phyloP scores from a whole-genome alignment of 352 stramenopile species.

The Halophytophthora batemanensis region DNA sequence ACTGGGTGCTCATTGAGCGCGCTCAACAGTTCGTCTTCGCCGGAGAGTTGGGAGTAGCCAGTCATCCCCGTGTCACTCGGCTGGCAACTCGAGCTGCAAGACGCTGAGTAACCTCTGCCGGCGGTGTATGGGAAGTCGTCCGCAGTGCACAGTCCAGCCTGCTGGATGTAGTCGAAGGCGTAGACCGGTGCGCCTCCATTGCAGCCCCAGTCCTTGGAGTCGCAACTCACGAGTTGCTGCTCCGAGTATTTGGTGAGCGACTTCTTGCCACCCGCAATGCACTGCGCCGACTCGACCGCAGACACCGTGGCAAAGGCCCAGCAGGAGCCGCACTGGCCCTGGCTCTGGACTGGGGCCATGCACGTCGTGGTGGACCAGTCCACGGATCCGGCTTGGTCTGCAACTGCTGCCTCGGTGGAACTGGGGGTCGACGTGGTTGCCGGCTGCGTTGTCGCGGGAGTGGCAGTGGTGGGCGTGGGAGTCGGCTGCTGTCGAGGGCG shows the following conservation, averaged over 20 bases:
- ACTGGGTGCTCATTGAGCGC: slow-evolving; percentile 91
- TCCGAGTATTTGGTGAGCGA: slow-evolving; percentile 84
- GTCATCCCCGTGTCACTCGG: slow-evolving; percentile 16
- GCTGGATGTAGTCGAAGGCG: slow-evolving; percentile 89
- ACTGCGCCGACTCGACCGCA: slow-evolving; percentile 88
- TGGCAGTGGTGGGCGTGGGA: not conserved
- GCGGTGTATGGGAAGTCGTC: slow-evolving; percentile 71
- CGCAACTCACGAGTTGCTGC: slow-evolving; percentile 91
- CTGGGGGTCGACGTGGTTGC: not conserved
- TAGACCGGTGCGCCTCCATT: slow-evolving; percentile 77
- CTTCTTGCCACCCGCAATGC: slow-evolving; percentile 59
- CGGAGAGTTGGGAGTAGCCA: slow-evolving; percentile 58
- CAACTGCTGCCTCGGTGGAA: slow-evolving; percentile 8
- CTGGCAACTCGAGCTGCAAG: slow-evolving; percentile 20
- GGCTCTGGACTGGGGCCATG: slow-evolving; percentile 87
- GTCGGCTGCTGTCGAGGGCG: not conserved
- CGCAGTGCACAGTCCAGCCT: slow-evolving; percentile 71
- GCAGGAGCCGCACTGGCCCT: slow-evolving; percentile 95
- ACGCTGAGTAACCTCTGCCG: slow-evolving; percentile 11
- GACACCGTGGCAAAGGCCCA: slow-evolving; percentile 96
- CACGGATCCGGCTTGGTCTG: slow-evolving; percentile 14
- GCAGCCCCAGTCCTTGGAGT: slow-evolving; percentile 69
- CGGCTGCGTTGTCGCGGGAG: not conserved
- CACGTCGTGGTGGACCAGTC: slow-evolving; percentile 37
- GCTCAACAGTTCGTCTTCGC: slow-evolving; percentile 64